Evolutionary conservation across 805 yeast genomes (phyloP).

Genomic region (Starmerella bombi): DNA sequence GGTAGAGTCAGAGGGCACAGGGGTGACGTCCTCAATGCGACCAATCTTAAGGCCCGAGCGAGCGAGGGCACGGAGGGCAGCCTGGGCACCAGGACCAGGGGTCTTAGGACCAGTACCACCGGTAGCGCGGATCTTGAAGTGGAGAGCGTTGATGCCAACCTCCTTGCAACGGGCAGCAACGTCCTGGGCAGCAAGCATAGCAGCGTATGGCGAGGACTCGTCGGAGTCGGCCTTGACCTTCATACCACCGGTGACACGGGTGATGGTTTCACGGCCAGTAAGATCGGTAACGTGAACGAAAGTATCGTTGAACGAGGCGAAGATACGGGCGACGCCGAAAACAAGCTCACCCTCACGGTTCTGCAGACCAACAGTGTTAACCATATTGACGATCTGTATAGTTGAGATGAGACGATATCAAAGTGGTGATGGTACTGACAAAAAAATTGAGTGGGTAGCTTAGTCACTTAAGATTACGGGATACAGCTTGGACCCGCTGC

Average conservation of each 20-base stretch:
- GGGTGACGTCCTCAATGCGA: slow-evolving; percentile 99
- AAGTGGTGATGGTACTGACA: slow-evolving; percentile 12
- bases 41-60: slow-evolving; percentile 99
- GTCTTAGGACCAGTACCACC: slow-evolving; percentile 99
- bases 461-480: slow-evolving; percentile 11
- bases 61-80: slow-evolving; percentile 97
- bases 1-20: slow-evolving; percentile 99
- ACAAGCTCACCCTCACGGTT: slow-evolving; percentile 96
- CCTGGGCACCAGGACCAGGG: slow-evolving; percentile 99
- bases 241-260: slow-evolving; percentile 99
- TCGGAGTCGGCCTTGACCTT: slow-evolving; percentile 99
- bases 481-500: too few relatives aligned
- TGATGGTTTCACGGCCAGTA: slow-evolving; percentile 98
- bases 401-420: slow-evolving; percentile 7
- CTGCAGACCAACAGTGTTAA: slow-evolving; percentile 55
- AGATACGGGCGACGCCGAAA: slow-evolving; percentile 99
- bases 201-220: slow-evolving; percentile 99
- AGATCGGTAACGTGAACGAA: slow-evolving; percentile 99
- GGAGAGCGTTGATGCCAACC: slow-evolving; percentile 99
- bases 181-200: slow-evolving; percentile 99
- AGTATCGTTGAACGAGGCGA: slow-evolving; percentile 99
- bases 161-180: slow-evolving; percentile 98
- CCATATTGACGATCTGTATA: slow-evolving; percentile 10
- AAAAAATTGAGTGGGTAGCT: slow-evolving; percentile 17
- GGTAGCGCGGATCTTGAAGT: slow-evolving; percentile 98